These are phyloP conservation scores for Wickerhamomyces sydowiorum DNA, from an alignment of 805 yeast species.

Conservation along the genomic window DNA sequence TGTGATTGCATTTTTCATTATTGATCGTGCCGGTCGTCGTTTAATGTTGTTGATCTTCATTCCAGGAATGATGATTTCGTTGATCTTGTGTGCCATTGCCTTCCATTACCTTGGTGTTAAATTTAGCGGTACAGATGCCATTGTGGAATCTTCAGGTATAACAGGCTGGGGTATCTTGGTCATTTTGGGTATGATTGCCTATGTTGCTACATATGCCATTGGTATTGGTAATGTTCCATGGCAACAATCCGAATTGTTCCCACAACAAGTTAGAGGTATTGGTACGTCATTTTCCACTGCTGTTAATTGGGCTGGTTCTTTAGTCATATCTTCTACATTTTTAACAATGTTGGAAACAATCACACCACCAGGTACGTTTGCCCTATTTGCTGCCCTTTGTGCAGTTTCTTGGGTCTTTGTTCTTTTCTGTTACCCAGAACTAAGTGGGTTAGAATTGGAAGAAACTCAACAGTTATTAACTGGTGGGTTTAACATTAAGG, in stretches of 20 bases:
- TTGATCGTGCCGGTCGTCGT: constrained; percentile 87
- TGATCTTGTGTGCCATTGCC: constrained; percentile 80
- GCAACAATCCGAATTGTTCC: constrained; percentile 95
- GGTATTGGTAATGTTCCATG: constrained; percentile 98
- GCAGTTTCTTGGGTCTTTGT: constrained; percentile 66
- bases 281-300: constrained; percentile 91
- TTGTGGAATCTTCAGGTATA: constrained; percentile 32
- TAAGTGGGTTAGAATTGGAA: constrained; percentile 84
- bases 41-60: constrained; percentile 70
- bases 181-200: constrained; percentile 78
- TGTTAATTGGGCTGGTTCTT: constrained; percentile 92
- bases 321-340: constrained; percentile 86
- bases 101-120: constrained; percentile 77
- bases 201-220: constrained; percentile 84
- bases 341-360: constrained; percentile 90
- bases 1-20: constrained; percentile 74
- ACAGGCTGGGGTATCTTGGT: constrained; percentile 86
- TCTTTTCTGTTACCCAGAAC: constrained; percentile 85
- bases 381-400: constrained; percentile 82
- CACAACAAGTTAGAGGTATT: constrained; percentile 87
- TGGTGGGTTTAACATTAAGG: constrained; percentile 82
- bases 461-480: constrained; percentile 79
- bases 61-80: constrained; percentile 77
- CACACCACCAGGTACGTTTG: constrained; percentile 93
- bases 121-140: constrained; percentile 43